Conservation (phyloP, 352 stramenopile genomes). For the Phytopythium aichiense region DNA sequence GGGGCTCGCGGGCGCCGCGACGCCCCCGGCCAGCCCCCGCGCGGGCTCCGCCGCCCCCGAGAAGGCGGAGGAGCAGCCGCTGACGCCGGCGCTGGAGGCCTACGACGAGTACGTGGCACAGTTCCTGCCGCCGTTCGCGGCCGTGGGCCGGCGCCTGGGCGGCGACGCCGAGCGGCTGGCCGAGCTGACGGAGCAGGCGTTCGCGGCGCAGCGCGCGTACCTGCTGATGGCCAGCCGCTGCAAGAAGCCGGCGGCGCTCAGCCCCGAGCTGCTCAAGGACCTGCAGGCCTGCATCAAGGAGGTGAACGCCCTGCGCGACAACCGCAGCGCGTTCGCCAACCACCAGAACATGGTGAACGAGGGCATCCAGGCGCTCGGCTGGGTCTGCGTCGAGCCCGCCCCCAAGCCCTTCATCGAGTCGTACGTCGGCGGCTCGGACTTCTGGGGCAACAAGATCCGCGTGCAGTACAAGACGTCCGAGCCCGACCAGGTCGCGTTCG, state of each 20-base stretch:
- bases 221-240: slow-evolving; percentile 90
- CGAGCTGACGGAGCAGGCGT: slow-evolving; percentile 85
- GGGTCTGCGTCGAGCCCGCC: slow-evolving; percentile 75
- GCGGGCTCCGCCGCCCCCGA: slow-evolving; percentile 5
- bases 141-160: slow-evolving; percentile 71
- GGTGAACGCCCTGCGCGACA: slow-evolving; percentile 74
- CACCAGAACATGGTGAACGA: slow-evolving; percentile 89
- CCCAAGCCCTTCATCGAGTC: slow-evolving; percentile 95
- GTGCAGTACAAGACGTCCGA: slow-evolving; percentile 95
- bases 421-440: slow-evolving; percentile 93
- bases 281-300: slow-evolving; percentile 78
- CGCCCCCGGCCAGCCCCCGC: slow-evolving; percentile 9
- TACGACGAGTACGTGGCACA: slow-evolving; percentile 90
- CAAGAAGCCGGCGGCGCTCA: slow-evolving; percentile 88
- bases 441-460: slow-evolving; percentile 98
- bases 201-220: slow-evolving; percentile 87
- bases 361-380: slow-evolving; percentile 79
- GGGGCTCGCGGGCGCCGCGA: slow-evolving; percentile 33
- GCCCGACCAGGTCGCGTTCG: slow-evolving; percentile 91
- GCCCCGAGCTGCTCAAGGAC: slow-evolving; percentile 66
- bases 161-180: slow-evolving; percentile 80
- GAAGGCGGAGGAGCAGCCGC: slow-evolving; percentile 19
- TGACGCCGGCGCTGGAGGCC: slow-evolving; percentile 72
- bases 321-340: slow-evolving; percentile 78
- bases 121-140: slow-evolving; percentile 82